phyloP scores from a whole-genome alignment of 2,329 filamentous ascomycete genomes.

The Didymella pomorum region DNA sequence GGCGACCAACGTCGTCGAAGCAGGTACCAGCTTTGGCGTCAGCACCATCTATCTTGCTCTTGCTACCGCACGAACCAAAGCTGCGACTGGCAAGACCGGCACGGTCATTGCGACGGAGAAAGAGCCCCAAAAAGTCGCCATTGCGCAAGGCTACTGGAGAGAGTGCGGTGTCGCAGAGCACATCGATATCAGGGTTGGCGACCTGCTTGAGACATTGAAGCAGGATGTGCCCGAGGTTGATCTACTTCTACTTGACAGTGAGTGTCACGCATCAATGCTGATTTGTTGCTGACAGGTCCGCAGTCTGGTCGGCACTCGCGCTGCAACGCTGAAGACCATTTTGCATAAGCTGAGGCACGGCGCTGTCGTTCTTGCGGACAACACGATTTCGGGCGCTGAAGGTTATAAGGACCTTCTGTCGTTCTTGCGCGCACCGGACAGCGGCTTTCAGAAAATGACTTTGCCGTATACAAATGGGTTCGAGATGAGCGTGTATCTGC shows the following conservation, averaged over 20 bases:
- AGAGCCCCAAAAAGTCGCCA: background rate
- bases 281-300: background rate
- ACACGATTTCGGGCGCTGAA: conserved; percentile 51
- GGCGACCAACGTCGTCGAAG: conserved; percentile 64
- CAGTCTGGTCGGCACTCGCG: conserved; percentile 65
- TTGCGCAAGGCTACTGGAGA: conserved; percentile 56
- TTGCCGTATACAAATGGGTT: conserved; percentile 60
- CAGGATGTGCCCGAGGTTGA: conserved; percentile 61
- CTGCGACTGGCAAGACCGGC: conserved; percentile 4
- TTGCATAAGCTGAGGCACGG: conserved; percentile 57
- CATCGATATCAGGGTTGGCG: conserved; percentile 48
- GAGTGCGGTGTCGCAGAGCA: conserved; percentile 52
- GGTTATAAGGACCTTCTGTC: conserved; percentile 59
- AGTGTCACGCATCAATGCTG: conserved; percentile 32
- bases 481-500: conserved; percentile 50
- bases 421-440: conserved; percentile 56
- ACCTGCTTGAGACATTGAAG: conserved; percentile 65
- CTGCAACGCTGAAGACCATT: conserved; percentile 60
- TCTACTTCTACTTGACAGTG: conserved; percentile 68
- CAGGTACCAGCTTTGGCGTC: conserved; percentile 68
- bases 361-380: conserved; percentile 61
- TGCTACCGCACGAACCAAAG: background rate
- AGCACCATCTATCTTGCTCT: conserved; percentile 68
- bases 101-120: conserved; percentile 4
- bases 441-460: conserved; percentile 60